Percentiles rank a stretch among this genome's conserved stretches.
These are phyloP conservation scores for Calonectria pteridis DNA, from an alignment of 2,329 filamentous ascomycete species.

Conservation along the genomic window DNA sequence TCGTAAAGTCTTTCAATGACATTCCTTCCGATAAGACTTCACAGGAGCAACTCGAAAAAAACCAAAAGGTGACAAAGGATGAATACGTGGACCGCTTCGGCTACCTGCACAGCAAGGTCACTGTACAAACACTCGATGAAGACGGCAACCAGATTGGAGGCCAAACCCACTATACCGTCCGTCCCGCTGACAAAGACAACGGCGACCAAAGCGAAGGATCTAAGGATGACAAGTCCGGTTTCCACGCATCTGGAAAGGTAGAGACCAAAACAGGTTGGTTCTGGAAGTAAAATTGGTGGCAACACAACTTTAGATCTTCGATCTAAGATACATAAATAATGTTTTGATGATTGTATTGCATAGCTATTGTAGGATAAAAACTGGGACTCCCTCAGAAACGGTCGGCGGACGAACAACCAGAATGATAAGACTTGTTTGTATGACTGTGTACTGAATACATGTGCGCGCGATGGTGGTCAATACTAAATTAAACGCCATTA, in stretches of 20 bases:
- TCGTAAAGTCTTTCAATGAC: slow-evolving; percentile 52
- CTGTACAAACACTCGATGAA: slow-evolving; percentile 54
- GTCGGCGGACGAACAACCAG: neutral
- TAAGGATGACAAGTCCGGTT: slow-evolving; percentile 31
- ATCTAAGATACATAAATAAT: slow-evolving; percentile 32
- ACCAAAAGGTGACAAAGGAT: slow-evolving; percentile 52
- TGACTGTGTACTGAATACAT: neutral
- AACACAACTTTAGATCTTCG: slow-evolving; percentile 12
- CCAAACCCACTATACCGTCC: slow-evolving; percentile 51
- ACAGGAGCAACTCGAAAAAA: slow-evolving; percentile 36
- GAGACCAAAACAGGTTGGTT: slow-evolving; percentile 54
- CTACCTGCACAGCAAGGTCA: slow-evolving; percentile 57
- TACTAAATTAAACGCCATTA: slow-evolving; percentile 25
- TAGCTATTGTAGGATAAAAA: slow-evolving; percentile 9
- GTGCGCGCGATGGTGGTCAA: neutral
- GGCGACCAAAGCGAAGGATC: slow-evolving; percentile 7
- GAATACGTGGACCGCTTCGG: slow-evolving; percentile 59
- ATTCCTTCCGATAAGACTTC: slow-evolving; percentile 27
- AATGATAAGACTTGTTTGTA: neutral
- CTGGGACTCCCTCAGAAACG: neutral
- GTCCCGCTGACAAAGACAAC: slow-evolving; percentile 43
- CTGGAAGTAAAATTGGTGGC: slow-evolving; percentile 50
- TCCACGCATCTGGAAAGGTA: slow-evolving; percentile 30
- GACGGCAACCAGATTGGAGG: slow-evolving; percentile 57
- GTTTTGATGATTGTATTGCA: slow-evolving; percentile 18